Percentiles rank a stretch among this genome's conserved stretches.
Evolutionary conservation across 1,284 basidiomycete genomes (phyloP).

Genomic region (Neonothopanus nambi): DNA sequence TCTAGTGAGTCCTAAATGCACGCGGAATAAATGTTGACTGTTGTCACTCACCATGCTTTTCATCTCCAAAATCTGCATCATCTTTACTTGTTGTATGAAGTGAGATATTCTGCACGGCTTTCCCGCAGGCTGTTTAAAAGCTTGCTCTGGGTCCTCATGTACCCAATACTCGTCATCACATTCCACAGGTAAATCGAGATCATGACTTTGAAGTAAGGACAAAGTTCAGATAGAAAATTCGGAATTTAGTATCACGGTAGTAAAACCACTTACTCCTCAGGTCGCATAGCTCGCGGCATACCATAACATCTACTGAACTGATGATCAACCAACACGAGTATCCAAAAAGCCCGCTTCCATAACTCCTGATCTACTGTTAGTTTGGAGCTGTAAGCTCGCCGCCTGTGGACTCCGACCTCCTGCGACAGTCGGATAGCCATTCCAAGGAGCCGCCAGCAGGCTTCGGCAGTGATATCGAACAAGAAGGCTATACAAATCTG

Average conservation of each 20-base stretch:
- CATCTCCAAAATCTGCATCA: constrained; percentile 61
- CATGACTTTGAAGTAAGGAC: constrained; percentile 9
- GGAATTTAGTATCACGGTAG: neutral
- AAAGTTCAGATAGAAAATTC: neutral
- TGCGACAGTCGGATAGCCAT: neutral
- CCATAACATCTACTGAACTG: neutral
- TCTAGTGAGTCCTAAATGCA: neutral
- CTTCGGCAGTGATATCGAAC: constrained; percentile 30
- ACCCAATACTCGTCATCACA: constrained; percentile 17
- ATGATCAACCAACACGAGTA: neutral
- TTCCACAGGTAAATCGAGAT: constrained; percentile 13
- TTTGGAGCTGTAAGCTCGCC: neutral
- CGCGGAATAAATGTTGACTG: constrained; percentile 63
- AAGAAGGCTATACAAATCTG: constrained; percentile 25
- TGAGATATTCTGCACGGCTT: constrained; percentile 12
- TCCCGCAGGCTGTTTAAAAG: constrained; percentile 15
- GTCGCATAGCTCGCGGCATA: neutral
- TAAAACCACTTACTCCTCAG: neutral
- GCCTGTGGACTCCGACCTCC: neutral
- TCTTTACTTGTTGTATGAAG: constrained; percentile 41
- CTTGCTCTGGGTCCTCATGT: neutral
- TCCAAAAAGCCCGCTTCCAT: neutral
- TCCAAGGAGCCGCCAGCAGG: neutral
- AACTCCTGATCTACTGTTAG: neutral
- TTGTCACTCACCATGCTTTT: constrained; percentile 59